Conservation (phyloP, 139 green algal genomes). For the Limnomonas spitsbergensis region DNA sequence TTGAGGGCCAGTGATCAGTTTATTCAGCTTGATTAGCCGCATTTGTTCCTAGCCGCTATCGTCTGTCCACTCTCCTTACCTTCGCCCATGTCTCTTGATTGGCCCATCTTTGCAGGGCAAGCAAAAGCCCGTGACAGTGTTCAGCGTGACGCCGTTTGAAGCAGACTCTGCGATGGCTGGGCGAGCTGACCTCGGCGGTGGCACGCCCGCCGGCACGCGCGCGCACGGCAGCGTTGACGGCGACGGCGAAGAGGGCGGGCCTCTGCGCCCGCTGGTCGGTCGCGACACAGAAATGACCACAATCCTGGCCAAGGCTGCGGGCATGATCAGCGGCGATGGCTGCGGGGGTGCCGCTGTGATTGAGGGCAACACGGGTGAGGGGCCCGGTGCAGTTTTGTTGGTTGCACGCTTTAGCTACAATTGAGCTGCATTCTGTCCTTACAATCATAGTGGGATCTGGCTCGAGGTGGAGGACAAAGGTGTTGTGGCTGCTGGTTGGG, state of each 20-base stretch:
- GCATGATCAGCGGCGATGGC: constrained; percentile 39
- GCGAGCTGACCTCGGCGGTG: constrained; percentile 20
- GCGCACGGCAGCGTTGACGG: no score
- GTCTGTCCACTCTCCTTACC: no score
- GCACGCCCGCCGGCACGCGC: constrained; percentile 36
- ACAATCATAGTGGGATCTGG: no score
- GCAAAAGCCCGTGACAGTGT: constrained; percentile 30
- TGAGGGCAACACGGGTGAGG: constrained; percentile 61
- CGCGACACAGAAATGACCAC: constrained; percentile 44
- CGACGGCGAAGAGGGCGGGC: neutral
- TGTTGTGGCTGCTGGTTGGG: no score
- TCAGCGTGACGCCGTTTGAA: constrained; percentile 14
- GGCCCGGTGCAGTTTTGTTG: no score
- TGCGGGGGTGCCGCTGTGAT: constrained; percentile 57
- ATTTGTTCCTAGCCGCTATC: no score
- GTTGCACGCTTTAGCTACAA: no score
- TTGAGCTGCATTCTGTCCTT: no score
- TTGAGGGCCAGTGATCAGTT: no score
- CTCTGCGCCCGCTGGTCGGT: constrained; percentile 33
- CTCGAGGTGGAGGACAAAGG: no score
- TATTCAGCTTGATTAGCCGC: no score
- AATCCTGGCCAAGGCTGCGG: constrained; percentile 32
- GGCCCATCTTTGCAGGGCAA: neutral
- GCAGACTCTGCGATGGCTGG: neutral
- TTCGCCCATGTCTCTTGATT: no score